Base-by-base conservation (phyloP, 768 basidiomycete genomes). In the Lactarius psammicola region DNA sequence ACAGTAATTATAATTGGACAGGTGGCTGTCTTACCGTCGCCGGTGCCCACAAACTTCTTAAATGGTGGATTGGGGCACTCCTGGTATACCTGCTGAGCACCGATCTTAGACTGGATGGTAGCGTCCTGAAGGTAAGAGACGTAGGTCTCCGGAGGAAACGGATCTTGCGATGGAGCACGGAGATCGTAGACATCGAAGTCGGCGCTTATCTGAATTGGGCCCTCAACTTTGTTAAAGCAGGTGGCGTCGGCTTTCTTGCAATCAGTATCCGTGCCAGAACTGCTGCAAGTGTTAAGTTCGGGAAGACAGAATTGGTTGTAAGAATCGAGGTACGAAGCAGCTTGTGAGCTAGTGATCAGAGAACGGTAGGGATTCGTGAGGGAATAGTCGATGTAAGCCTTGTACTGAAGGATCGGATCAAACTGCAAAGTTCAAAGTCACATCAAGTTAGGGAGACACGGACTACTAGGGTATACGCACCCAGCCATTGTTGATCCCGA, bases 131-230 rank as follows among this genome's bases (percentile, higher is more conserved):
- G 62, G 42, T 62, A 71, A 4, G 65, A 68, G 0, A 66, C 63
- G 55, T 80, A 69, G 17, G 49, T 61, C 18, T 68, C 70, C 0
- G 80, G 76, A 20, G 81, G 80, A 68, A 80, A 82, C n/a, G 78
- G 75, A 60, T 79, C 78, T 1, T 76, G 74, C 44, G 74, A 70
- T 33, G 56, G 57, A 6, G 76, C 69, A 6, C 70, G 77, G n/a
- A 83, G 77, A 66, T 80, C 78, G 70, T 82, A 80, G 7, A 79
- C 81, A 71, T 85, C 80, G 55, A 74, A 83, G 64, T 79, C 75
- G 38, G 9, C 8, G 8, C 82, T 83, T 11, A 76, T 77, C 31
- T 82, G 72, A 28, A 80, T 79, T 0, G 75, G 75, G 3, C 83
- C 71, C 49, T 85, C 78, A 23, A 79, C 74, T 64, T 76, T 77